Percentiles rank a stretch among this genome's conserved stretches.
Evolutionary conservation across 805 yeast species (phyloP).

Genomic region (Kuraishia piskuri): DNA sequence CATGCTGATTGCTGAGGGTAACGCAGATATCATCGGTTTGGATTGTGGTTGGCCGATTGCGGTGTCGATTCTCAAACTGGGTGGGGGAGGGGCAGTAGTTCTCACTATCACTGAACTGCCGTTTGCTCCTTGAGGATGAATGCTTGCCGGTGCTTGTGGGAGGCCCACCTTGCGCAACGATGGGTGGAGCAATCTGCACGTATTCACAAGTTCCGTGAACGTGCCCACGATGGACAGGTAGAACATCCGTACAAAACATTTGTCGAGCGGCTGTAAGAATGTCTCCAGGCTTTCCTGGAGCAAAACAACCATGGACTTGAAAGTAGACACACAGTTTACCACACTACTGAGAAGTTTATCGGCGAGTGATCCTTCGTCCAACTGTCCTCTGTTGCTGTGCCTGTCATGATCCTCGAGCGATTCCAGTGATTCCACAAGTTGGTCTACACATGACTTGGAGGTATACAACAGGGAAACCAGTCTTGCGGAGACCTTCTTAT

Average conservation of each 20-base stretch:
- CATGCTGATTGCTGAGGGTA: background rate
- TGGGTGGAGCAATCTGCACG: conserved; percentile 39
- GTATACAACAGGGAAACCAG: conserved; percentile 42
- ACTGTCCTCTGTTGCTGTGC: conserved; percentile 18
- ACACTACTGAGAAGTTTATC: conserved; percentile 24
- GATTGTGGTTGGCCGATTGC: background rate
- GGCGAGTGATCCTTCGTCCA: conserved; percentile 12
- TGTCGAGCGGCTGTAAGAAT: conserved; percentile 50
- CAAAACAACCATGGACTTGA: conserved; percentile 40
- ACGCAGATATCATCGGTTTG: background rate
- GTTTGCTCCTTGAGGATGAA: background rate
- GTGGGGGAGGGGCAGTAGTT: conserved; percentile 7
- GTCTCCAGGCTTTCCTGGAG: conserved; percentile 38
- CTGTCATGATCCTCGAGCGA: conserved; percentile 28
- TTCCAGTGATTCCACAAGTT: conserved; percentile 49
- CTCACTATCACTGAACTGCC: background rate
- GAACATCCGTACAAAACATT: conserved; percentile 57
- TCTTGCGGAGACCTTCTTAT: conserved; percentile 43
- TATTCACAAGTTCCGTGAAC: conserved; percentile 59
- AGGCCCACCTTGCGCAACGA: conserved; percentile 5
- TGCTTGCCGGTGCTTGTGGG: background rate
- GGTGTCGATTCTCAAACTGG: conserved; percentile 7
- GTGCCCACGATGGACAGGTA: conserved; percentile 54
- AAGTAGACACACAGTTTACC: conserved; percentile 31
- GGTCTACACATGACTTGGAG: conserved; percentile 47